Evolutionary conservation across 805 yeast species (phyloP).

Genomic region (Sugiyamaella boreocaroliniensis): DNA sequence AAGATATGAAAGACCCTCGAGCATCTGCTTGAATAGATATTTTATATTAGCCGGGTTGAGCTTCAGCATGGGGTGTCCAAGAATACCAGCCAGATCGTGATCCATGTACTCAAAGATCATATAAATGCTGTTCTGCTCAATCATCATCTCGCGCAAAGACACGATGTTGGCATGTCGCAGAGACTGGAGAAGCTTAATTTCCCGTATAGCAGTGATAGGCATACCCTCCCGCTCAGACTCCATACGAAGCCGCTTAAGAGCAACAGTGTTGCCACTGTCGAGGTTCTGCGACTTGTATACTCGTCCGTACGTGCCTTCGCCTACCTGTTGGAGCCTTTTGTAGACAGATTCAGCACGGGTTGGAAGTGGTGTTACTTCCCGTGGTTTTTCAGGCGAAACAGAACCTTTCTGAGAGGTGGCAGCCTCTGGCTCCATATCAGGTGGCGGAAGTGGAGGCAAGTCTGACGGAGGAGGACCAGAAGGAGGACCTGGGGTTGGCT

Average conservation of each 20-base stretch:
- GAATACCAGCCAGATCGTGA: conserved; percentile 84
- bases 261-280: conserved; percentile 66
- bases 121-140: conserved; percentile 61
- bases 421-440: not conserved
- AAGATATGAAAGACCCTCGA: conserved; percentile 73
- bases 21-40: conserved; percentile 67
- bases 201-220: conserved; percentile 92
- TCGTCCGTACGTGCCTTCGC: conserved; percentile 98
- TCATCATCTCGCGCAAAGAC: conserved; percentile 82
- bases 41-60: conserved; percentile 67
- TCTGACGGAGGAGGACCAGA: not conserved
- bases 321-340: conserved; percentile 78
- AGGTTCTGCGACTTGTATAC: conserved; percentile 81
- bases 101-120: conserved; percentile 94
- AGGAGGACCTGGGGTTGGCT: not conserved
- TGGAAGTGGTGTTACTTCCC: not conserved
- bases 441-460: not conserved
- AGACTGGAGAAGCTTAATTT: conserved; percentile 75
- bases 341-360: conserved; percentile 34
- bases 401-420: not conserved
- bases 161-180: conserved; percentile 79
- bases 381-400: not conserved
- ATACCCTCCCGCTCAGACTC: conserved; percentile 91
- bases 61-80: conserved; percentile 64
- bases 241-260: conserved; percentile 74